Percentiles rank a stretch among this genome's conserved stretches.
Conservation (phyloP, 179 eudicot species). For the Pouteria campechiana region DNA sequence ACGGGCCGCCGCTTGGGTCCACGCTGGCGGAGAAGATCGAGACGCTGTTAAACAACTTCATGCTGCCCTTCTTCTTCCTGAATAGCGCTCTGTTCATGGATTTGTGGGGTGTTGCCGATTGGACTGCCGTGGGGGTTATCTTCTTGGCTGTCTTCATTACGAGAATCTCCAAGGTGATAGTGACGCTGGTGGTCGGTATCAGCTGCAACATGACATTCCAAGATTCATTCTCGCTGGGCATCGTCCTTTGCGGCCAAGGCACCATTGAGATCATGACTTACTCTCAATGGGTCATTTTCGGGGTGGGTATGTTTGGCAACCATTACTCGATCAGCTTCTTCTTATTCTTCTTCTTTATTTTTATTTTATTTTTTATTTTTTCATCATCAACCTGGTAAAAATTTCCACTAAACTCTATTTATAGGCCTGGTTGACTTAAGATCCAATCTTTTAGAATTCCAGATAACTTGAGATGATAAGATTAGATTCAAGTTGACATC, state of each 20-base stretch:
- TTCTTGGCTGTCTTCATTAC: slow-evolving; percentile 23
- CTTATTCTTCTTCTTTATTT: too few species aligned
- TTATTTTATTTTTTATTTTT: too few species aligned
- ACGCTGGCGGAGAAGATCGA: slow-evolving; percentile 52
- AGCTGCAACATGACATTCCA: slow-evolving; percentile 31
- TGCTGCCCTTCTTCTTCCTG: slow-evolving; percentile 58
- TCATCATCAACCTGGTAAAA: too few species aligned
- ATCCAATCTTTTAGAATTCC: too few species aligned
- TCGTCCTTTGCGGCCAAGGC: slow-evolving; percentile 68
- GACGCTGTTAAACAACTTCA: too few species aligned
- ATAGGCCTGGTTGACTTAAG: too few species aligned
- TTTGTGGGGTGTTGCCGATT: slow-evolving; percentile 26
- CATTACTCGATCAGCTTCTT: too few species aligned
- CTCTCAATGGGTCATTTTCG: slow-evolving; percentile 60
- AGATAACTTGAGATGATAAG: too few species aligned
- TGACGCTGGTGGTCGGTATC: slow-evolving; percentile 22
- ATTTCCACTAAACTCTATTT: too few species aligned
- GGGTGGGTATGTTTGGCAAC: too few species aligned
- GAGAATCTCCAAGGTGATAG: slow-evolving; percentile 26
- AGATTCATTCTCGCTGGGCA: slow-evolving; percentile 45
- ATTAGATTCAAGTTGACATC: too few species aligned
- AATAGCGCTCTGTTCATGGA: slow-evolving; percentile 42
- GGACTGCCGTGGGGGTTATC: slow-evolving; percentile 41
- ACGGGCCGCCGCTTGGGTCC: slow-evolving; percentile 71
- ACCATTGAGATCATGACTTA: slow-evolving; percentile 54